These are phyloP conservation scores for Candida tropicalis DNA, from an alignment of 1,139 yeast species.

Conservation along the genomic window DNA sequence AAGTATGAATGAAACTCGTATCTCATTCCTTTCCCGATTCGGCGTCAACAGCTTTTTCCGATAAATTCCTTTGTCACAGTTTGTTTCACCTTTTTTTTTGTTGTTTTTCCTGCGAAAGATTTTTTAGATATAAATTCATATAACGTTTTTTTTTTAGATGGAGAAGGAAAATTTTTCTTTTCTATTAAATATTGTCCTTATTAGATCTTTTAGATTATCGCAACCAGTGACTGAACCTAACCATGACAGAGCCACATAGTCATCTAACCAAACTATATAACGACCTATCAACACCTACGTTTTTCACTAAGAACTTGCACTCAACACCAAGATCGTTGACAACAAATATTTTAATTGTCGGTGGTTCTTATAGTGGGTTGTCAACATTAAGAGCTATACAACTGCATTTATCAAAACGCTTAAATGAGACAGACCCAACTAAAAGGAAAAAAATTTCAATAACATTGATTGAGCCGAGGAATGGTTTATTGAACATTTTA, in stretches of 20 bases:
- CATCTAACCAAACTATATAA: not conserved
- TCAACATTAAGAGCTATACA: constrained; percentile 42
- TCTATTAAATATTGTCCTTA: not conserved
- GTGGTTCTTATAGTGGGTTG: constrained; percentile 56
- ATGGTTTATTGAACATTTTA: constrained; percentile 53
- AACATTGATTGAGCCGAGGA: constrained; percentile 51
- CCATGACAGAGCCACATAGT: not conserved
- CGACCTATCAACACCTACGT: not conserved
- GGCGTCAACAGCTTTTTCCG: not conserved
- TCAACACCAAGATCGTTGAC: constrained; percentile 13
- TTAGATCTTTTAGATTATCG: too few relatives aligned
- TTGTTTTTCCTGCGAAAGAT: constrained; percentile 1
- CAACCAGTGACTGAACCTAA: too few relatives aligned
- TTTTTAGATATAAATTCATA: not conserved
- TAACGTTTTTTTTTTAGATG: too few relatives aligned
- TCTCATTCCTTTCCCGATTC: constrained; percentile 1
- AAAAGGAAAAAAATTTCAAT: constrained; percentile 29
- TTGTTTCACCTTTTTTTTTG: not conserved
- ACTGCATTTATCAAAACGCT: constrained; percentile 16
- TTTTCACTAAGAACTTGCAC: constrained; percentile 1
- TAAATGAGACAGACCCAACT: constrained; percentile 5
- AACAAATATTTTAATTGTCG: constrained; percentile 48
- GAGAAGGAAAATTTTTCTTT: not conserved
- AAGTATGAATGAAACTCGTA: not conserved
- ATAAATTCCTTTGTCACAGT: too few relatives aligned